Evolutionary conservation across 2,329 filamentous ascomycete genomes (phyloP).

Genomic region (Scedosporium apiospermum): DNA sequence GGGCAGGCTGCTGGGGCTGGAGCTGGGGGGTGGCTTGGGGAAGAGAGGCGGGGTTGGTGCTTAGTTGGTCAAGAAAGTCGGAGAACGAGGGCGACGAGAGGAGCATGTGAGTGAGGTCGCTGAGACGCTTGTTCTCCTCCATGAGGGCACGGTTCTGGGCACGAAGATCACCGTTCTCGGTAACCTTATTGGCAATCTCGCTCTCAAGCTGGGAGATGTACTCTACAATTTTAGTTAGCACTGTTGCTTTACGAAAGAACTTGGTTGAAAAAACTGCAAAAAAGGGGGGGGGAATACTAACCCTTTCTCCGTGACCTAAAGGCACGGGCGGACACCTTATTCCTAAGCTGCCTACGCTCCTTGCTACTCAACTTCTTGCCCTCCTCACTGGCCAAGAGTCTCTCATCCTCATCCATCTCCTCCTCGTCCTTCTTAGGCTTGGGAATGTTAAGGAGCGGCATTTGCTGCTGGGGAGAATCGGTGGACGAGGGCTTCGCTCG

Average conservation of each 20-base stretch:
- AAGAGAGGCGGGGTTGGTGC: slow-evolving; percentile 43
- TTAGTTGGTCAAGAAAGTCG: slow-evolving; percentile 65
- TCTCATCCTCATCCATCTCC: slow-evolving; percentile 97
- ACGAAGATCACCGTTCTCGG: slow-evolving; percentile 73
- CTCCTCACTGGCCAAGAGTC: slow-evolving; percentile 87
- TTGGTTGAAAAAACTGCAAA: background rate
- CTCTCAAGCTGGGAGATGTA: slow-evolving; percentile 92
- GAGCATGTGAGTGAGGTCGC: slow-evolving; percentile 71
- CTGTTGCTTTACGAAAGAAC: slow-evolving; percentile 3
- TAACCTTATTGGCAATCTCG: slow-evolving; percentile 75
- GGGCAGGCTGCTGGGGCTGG: slow-evolving; percentile 20
- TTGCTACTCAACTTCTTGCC: slow-evolving; percentile 99
- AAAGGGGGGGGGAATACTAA: slow-evolving; percentile 35
- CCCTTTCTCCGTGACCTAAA: slow-evolving; percentile 98
- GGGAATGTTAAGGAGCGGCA: slow-evolving; percentile 55
- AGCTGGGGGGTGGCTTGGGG: slow-evolving; percentile 25
- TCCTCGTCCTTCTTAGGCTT: slow-evolving; percentile 87
- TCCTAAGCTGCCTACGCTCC: slow-evolving; percentile 90
- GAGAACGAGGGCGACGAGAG: slow-evolving; percentile 74
- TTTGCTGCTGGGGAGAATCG: slow-evolving; percentile 30
- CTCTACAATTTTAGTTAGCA: slow-evolving; percentile 58
- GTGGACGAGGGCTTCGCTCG: slow-evolving; percentile 55
- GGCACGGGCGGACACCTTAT: slow-evolving; percentile 95
- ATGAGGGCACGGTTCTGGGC: slow-evolving; percentile 70
- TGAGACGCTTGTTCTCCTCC: slow-evolving; percentile 77